Conservation (phyloP, 345 rosid genomes). For the Lepidium didymum region DNA sequence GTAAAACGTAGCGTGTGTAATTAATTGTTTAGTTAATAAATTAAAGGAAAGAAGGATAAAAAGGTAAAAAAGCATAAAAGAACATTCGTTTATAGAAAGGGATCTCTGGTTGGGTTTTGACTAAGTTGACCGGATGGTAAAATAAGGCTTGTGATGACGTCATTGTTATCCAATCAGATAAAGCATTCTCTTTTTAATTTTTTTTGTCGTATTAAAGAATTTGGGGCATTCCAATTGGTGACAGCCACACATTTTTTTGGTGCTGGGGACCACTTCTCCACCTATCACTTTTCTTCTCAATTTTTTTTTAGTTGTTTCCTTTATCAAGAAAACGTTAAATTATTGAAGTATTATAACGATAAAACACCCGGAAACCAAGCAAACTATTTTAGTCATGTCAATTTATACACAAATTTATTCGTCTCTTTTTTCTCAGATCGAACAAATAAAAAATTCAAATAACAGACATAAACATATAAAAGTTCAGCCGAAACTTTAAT, state of each 20-base stretch:
- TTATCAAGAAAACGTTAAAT: slow-evolving; percentile 1
- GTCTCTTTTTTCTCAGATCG: too few species aligned
- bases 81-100: background rate
- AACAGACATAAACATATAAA: too few species aligned
- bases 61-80: background rate
- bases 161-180: background rate
- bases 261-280: slow-evolving; percentile 32
- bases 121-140: background rate
- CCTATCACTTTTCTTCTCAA: background rate
- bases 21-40: too few species aligned
- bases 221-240: slow-evolving; percentile 20
- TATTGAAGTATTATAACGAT: too few species aligned
- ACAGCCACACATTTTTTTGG: slow-evolving; percentile 15
- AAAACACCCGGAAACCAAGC: too few species aligned
- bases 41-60: too few species aligned
- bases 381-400: too few species aligned
- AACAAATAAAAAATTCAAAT: too few species aligned
- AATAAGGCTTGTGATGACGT: background rate
- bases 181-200: background rate
- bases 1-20: background rate
- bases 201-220: background rate
- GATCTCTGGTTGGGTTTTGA: background rate
- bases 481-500: too few species aligned
- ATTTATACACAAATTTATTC: too few species aligned
- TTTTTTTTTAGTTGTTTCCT: background rate